Conservation (phyloP, 225 moss, liverwort and hornwort species). For the Physcomitrellopsis africana region DNA sequence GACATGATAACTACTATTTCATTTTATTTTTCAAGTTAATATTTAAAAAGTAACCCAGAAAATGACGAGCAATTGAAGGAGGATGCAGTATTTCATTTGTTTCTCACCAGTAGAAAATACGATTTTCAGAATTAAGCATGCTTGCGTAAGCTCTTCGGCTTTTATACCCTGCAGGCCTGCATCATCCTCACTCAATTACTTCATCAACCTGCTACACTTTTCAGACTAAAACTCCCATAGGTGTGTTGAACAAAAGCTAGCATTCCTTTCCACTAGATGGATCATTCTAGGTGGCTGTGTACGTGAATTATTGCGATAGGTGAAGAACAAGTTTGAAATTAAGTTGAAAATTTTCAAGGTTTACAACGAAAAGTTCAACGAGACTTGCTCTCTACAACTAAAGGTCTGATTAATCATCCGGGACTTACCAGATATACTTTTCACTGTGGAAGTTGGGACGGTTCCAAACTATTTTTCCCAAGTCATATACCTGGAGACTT, state of each 20-base stretch:
- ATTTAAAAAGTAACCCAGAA: constrained; percentile 3
- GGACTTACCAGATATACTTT: constrained; percentile 84
- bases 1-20: too few relatives aligned
- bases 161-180: constrained; percentile 91
- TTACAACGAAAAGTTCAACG: neutral
- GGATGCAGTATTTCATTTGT: constrained; percentile 14
- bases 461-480: constrained; percentile 85
- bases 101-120: constrained; percentile 87
- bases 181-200: constrained; percentile 31
- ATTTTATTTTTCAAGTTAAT: too few relatives aligned
- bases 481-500: constrained; percentile 88
- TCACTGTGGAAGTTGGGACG: constrained; percentile 88
- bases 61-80: neutral
- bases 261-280: neutral
- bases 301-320: neutral
- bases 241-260: constrained; percentile 1
- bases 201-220: neutral
- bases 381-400: constrained; percentile 26
- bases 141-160: constrained; percentile 86
- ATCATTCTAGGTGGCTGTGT: constrained; percentile 10
- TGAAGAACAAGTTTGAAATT: constrained; percentile 1
- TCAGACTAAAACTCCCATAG: constrained; percentile 13
- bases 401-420: constrained; percentile 11
- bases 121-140: constrained; percentile 91
- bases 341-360: constrained; percentile 10